Evolutionary conservation across 2,329 filamentous ascomycete species (phyloP).

Genomic region (Exserohilum turcica): DNA sequence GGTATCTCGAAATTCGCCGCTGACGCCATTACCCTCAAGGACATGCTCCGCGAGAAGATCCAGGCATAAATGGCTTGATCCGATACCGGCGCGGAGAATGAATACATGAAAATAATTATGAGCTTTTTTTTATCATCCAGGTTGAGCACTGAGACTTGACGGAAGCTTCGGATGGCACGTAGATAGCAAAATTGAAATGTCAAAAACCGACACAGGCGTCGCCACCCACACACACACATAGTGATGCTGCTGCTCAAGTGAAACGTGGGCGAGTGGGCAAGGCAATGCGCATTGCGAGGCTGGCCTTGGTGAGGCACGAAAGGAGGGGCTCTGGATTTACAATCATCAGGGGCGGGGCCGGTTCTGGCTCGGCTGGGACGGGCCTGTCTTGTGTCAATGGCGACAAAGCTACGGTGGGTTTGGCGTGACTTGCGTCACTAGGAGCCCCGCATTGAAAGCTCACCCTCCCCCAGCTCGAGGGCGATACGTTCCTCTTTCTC

Average conservation of each 20-base stretch:
- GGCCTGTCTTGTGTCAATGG: slow-evolving; percentile 1
- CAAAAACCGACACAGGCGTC: slow-evolving; percentile 22
- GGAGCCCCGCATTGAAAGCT: slow-evolving; percentile 42
- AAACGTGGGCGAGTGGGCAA: slow-evolving; percentile 7
- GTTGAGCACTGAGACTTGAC: slow-evolving; percentile 10
- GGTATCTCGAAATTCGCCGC: slow-evolving; percentile 99
- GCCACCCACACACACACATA: no score
- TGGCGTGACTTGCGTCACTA: slow-evolving; percentile 39
- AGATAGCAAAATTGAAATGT: slow-evolving; percentile 29
- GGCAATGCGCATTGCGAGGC: not conserved
- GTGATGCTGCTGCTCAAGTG: not conserved
- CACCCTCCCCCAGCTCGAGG: slow-evolving; percentile 8
- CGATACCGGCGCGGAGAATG: slow-evolving; percentile 34
- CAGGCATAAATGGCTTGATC: slow-evolving; percentile 35
- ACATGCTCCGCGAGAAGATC: slow-evolving; percentile 87
- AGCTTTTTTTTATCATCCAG: slow-evolving; percentile 13
- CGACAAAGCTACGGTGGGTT: slow-evolving; percentile 24
- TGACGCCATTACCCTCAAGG: slow-evolving; percentile 92
- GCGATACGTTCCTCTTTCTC: slow-evolving; percentile 7
- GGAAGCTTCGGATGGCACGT: slow-evolving; percentile 8
- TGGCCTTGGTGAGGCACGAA: not conserved
- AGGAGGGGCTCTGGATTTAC: slow-evolving; percentile 31
- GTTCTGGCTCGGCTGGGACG: slow-evolving; percentile 26
- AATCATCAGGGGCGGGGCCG: slow-evolving; percentile 40
- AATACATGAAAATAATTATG: slow-evolving; percentile 27